Base-by-base conservation (phyloP, 805 yeast species). In the Yamadazyma olivae region DNA sequence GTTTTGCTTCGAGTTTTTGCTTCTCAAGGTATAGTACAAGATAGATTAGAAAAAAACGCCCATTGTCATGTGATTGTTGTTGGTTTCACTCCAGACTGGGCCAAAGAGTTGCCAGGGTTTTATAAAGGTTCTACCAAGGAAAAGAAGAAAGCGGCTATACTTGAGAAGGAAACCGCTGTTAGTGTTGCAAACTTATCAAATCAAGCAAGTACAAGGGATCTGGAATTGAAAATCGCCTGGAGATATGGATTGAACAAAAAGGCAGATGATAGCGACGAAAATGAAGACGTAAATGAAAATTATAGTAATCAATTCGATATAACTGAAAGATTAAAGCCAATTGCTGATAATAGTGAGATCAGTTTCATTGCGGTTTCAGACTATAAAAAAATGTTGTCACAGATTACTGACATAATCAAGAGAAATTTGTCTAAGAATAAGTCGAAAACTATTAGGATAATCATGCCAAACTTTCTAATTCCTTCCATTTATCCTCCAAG, bases 171-270 rank as follows among this genome's bases (percentile, higher is more conserved):
- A 50, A 64, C 76, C 9, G 77, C 80, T 48, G 52, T 86, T 5
- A 79, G 85, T 38, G 91, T 84, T 3, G 76, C 81, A 20, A 85
- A 85, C 51, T 53, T 83, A 49, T 58, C 77, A 2, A 75, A 38
- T 43, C 46, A 30, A 14, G 43, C 42, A 23, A 39, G 34, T 42
- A 26, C 40, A 25, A 35, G 31, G 27, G 51, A 48, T 9, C 54
- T 61, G 5, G 86, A 82, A 45, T 64, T 90, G 71, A 85, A 81
- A 53, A 90, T 90, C 47, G 97, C 98, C 1, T 90, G 98, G 98
- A 75, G 97, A 50, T 90, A 90, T 52, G 93, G 91, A 0, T 49
- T 73, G 33, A 48, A 51, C 35, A 55, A 51, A 45, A 46, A 51
- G 39, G 26, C 44, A 30, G 37, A 41, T 5, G 57, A 49, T 9